Conservation (phyloP, 2,329 filamentous ascomycete species). For the Alternaria atra region DNA sequence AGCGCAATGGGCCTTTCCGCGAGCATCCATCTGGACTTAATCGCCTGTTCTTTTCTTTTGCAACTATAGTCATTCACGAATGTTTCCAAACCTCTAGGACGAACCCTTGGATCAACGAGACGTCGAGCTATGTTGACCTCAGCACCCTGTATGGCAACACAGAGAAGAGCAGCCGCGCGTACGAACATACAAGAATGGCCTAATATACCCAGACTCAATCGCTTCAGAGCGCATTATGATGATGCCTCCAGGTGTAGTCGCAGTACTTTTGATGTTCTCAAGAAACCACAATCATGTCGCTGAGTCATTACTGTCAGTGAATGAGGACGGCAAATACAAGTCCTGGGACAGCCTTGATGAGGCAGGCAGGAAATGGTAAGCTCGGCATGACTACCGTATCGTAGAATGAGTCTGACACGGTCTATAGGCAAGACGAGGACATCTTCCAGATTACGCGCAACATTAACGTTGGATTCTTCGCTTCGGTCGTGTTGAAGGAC, state of each 20-base stretch:
- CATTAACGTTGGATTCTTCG: conserved; percentile 61
- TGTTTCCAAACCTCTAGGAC: conserved; percentile 70
- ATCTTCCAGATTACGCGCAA: conserved; percentile 66
- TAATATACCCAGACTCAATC: conserved; percentile 74
- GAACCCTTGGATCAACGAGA: conserved; percentile 70
- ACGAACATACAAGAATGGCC: conserved; percentile 70
- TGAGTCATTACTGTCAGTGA: conserved; percentile 78
- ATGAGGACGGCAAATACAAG: conserved; percentile 78
- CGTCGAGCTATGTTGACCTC: conserved; percentile 77
- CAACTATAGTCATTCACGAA: conserved; percentile 69
- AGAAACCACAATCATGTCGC: conserved; percentile 86
- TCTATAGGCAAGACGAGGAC: conserved; percentile 36
- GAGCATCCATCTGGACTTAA: conserved; percentile 76
- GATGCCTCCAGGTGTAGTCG: conserved; percentile 73
- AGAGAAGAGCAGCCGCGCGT: conserved; percentile 70
- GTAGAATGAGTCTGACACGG: conserved; percentile 17
- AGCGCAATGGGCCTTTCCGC: conserved; percentile 65
- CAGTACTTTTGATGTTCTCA: conserved; percentile 72
- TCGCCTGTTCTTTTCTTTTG: conserved; percentile 75
- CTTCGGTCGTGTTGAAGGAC: conserved; percentile 75
- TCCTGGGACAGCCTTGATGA: conserved; percentile 71
- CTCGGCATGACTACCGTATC: no score
- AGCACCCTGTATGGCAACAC: conserved; percentile 75
- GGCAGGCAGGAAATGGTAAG: conserved; percentile 48
- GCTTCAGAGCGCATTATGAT: conserved; percentile 70